Evolutionary conservation across 192 early-diverging fungal genomes (phyloP).

Genomic region (Lunasporangiospora selenospora): DNA sequence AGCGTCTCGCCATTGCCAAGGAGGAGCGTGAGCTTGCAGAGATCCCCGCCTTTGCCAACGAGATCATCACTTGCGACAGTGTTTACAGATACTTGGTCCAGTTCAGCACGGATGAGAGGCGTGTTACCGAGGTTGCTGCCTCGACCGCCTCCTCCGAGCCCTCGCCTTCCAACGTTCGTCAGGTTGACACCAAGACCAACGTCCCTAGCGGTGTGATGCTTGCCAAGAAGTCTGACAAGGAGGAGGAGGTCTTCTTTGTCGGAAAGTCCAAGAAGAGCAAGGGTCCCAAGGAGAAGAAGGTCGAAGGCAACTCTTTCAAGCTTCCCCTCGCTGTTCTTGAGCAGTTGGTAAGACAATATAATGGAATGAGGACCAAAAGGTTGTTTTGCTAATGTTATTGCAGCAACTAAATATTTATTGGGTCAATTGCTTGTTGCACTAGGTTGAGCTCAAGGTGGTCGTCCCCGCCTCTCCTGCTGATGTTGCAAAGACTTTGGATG

Average conservation of each 20-base stretch:
- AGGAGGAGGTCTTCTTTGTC: conserved; percentile 83
- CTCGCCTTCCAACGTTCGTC: conserved; percentile 54
- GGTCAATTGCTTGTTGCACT: no score
- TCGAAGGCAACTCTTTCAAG: conserved; percentile 56
- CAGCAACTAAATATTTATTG: no score
- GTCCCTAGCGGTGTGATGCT: conserved; percentile 82
- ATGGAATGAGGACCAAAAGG: no score
- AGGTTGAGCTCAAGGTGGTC: conserved; percentile 71
- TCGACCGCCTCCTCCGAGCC: conserved; percentile 36
- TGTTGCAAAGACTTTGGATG: conserved; percentile 72
- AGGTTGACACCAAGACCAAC: conserved; percentile 62
- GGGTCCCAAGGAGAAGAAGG: conserved; percentile 54
- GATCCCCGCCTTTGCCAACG: conserved; percentile 84
- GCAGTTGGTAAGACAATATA: conserved; percentile 77
- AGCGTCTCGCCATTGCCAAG: conserved; percentile 72
- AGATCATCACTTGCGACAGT: conserved; percentile 85
- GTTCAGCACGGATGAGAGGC: conserved; percentile 48
- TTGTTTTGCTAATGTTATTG: no score
- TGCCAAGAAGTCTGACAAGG: conserved; percentile 74
- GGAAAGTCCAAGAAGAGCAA: conserved; percentile 71
- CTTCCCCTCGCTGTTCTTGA: conserved; percentile 81
- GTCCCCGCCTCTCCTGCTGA: conserved; percentile 77
- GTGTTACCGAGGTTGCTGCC: conserved; percentile 43
- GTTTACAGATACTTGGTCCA: conserved; percentile 78
- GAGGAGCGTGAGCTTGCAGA: conserved; percentile 87